Conservation (phyloP, 2,329 filamentous ascomycete species). For the Didymella segeticola region DNA sequence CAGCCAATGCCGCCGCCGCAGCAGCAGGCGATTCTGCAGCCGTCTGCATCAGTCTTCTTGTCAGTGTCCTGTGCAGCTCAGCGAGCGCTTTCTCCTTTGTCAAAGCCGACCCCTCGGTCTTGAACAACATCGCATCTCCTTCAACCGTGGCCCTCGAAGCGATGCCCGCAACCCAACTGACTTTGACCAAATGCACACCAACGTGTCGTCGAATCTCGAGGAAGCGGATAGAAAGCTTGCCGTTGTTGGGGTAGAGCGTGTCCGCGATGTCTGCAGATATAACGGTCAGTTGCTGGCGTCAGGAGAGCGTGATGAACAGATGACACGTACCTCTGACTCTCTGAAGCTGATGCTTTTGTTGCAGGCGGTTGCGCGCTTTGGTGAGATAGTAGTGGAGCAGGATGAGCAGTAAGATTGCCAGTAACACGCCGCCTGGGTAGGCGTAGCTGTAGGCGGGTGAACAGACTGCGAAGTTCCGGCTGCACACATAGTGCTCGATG, state of each 20-base stretch:
- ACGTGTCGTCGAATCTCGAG: neutral
- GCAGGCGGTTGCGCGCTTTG: neutral
- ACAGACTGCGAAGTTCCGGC: neutral
- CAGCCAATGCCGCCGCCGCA: too few relatives aligned
- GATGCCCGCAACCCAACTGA: neutral
- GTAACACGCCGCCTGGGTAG: neutral
- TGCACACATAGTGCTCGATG: neutral
- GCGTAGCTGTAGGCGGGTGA: neutral
- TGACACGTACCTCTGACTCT: neutral
- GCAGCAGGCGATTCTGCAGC: too few relatives aligned
- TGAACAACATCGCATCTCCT: neutral
- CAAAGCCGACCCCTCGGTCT: neutral
- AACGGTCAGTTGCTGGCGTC: neutral
- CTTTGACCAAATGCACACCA: neutral
- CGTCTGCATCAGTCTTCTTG: neutral
- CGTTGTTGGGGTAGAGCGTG: neutral
- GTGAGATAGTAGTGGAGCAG: neutral
- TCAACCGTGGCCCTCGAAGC: too few relatives aligned
- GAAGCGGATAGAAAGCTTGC: neutral
- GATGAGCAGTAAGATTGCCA: neutral
- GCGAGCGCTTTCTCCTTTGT: neutral
- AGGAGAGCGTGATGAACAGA: neutral
- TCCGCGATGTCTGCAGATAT: neutral
- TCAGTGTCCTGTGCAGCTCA: neutral
- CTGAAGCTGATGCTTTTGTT: too few relatives aligned